Evolutionary conservation across 306 rosid species (phyloP), one percentile per base, ranked within the genome.

Genomic region (Purshia tridentata): DNA sequence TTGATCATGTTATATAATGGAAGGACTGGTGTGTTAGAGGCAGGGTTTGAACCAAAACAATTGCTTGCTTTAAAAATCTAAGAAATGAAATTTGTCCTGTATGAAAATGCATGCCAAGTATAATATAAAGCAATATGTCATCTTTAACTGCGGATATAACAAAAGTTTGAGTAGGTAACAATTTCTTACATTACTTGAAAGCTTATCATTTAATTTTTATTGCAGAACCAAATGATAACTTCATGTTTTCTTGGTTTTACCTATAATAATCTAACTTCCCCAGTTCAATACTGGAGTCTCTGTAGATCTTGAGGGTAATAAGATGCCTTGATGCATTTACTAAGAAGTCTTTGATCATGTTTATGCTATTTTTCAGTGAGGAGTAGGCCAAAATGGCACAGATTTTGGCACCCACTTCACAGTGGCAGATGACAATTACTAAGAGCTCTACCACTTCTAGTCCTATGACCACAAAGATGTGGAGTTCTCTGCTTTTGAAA

Each of bases 361-460:
- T 67, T 60, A 56, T 47, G 22, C 51, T 68, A 12, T 60, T 42
- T 75, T 70, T 51, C 72, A 75, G 87, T 19, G 62, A 76, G 77
- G 72, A 78, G 79, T 83, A 81, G 80, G 67, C 23, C 83, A 82
- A 84, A 72, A 95, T 95, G 99, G 99, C 98, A 41, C 98, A 95
- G 81, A 95, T 95, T 88, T 86, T 91, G 90, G 97, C 99, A 47
- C 99, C 98, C 37, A 79, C 93, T 8, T 83, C 92, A 6, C 99
- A 92, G 85, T 89, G 94, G 96, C 90, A 84, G 81, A 85, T 81
- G 88, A 77, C 90, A 69, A 65, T 89, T 73, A 65, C 91, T n/a
- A 90, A 82, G 81, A 59, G 71, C 77, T 74, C 90, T 35, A 69
- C 75, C 15, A 42, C 51, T 78, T 87, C 89, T 70, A 77, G 80